Evolutionary conservation across 2,329 filamentous ascomycete genomes (phyloP), one percentile per base, ranked within the genome.

Genomic region (Cladophialophora carrionii): DNA sequence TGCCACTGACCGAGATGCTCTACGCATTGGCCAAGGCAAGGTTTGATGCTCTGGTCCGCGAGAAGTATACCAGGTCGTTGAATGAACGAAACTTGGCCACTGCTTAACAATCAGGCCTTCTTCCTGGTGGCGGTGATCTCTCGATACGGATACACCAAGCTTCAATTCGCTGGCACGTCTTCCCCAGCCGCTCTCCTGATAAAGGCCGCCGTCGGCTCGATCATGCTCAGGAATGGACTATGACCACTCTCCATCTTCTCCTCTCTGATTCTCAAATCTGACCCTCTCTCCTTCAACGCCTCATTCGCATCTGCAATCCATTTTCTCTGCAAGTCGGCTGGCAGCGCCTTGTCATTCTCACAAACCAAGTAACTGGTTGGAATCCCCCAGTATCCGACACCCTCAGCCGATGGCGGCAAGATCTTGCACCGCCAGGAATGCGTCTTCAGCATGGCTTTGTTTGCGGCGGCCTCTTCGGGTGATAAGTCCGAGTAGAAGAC

Each of bases 21-120:
- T 76, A 76, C 62, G 66, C 66, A 1, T 53, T 75, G 24, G 53
- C 71, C 53, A 72, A 71, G 52, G 72, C 67, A 5, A 63, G 74
- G 52, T 73, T 74, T 32, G 62, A 61, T 37, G 62, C 62, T 7
- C 31, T 67, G 34, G 62, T 65, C 20, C 63, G 63, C 22, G 53
- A 65, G 53, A 52, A 60, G 57, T 52, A 32, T 29, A 34, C 29
- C 8, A 20, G 29, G n/a, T 54, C 10, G 52, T 22, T 17, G 29
- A 24, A 14, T 20, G 14, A 51, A 17, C 22, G 37, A 51, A 17
- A 51, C 6, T 3, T 6, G 20, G 46, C 32, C 2, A 34, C 32
- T 34, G 32, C n/a, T 17, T 22, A 22, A 20, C n/a, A 22, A 48
- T 9, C n/a, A 48, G 34, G 34, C 34, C 17, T 41, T 41, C 34